Conservation (phyloP, 1,139 yeast genomes). For the Pichia sp. region DNA sequence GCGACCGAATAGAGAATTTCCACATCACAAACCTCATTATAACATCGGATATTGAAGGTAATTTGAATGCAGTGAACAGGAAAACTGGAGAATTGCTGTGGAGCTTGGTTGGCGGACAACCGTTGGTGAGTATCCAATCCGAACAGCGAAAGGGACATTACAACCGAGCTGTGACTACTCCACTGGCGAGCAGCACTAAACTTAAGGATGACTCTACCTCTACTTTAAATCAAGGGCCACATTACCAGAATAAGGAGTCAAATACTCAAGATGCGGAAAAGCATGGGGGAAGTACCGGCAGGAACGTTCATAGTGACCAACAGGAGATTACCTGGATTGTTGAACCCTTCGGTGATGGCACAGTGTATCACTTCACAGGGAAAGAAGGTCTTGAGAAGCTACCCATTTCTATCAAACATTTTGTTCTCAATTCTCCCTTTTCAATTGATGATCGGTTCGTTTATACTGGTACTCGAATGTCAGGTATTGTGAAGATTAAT, state of each 20-base stretch:
- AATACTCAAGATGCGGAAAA: not conserved
- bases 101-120: conserved; percentile 56
- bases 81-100: conserved; percentile 71
- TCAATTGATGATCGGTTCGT: conserved; percentile 80
- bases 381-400: conserved; percentile 69
- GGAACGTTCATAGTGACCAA: conserved; percentile 1
- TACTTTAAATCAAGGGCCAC: not conserved
- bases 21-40: conserved; percentile 54
- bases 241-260: not conserved
- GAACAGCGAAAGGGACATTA: conserved; percentile 8
- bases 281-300: not conserved
- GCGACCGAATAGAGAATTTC: conserved; percentile 37
- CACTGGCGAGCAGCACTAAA: not conserved
- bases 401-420: conserved; percentile 73
- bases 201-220: not conserved
- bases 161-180: conserved; percentile 16
- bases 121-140: conserved; percentile 33
- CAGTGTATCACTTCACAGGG: conserved; percentile 78
- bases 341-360: conserved; percentile 86
- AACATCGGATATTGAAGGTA: conserved; percentile 84
- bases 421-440: conserved; percentile 81
- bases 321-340: conserved; percentile 61
- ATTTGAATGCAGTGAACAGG: conserved; percentile 74
- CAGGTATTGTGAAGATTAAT: conserved; percentile 72
- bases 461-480: conserved; percentile 77